Base-by-base conservation (phyloP, 2,329 filamentous ascomycete species). In the Pleurostoma richardsiae region DNA sequence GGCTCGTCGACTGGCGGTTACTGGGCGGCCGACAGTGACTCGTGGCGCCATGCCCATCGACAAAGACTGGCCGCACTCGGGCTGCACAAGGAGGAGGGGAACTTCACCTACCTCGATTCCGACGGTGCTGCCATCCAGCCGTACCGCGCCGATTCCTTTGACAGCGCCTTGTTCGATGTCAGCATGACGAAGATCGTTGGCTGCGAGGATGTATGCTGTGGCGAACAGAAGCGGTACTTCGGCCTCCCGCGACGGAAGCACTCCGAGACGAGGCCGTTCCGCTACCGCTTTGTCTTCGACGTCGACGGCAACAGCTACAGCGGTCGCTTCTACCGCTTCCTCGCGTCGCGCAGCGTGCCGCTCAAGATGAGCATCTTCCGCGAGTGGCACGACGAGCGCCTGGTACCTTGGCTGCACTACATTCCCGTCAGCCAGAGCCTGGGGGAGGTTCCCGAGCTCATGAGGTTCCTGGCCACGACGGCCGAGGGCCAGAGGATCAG, bases 301-400 rank as follows among this genome's bases (percentile, higher is more conserved):
- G 48, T 78, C 3, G 79, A 82, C 55, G 79, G 78, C 2, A 80
- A 81, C 54, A 71, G 73, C 4, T 73, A 77, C 48, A 77, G 72
- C 30, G 77, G 76, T 0, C 70, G 77, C 1, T 82, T 68, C 54
- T 74, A 76, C 54, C 69, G 69, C 36, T 58, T 81, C 0, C 58
- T 82, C 2, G 68, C 70, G 0, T 77, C 73, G 1, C 65, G 61
- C 3, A 73, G 69, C 2, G 54, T 66, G 1, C 71, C 73, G 0
- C 56, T 82, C 11, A 82, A 81, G 54, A 68, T 74, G 51, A 77
- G 76, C 0, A 53, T 80, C 0, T 59, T 79, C 6, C 64, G 68
- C 3, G 79, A 82, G 57, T 82, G 79, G 79, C 77, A 82, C 49
- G 75, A 80, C 49, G 76, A 81, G 28, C 60, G 77, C 0, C 64